Conservation (phyloP, 2,329 filamentous ascomycete genomes). For the Pestalotiopsis sp. region DNA sequence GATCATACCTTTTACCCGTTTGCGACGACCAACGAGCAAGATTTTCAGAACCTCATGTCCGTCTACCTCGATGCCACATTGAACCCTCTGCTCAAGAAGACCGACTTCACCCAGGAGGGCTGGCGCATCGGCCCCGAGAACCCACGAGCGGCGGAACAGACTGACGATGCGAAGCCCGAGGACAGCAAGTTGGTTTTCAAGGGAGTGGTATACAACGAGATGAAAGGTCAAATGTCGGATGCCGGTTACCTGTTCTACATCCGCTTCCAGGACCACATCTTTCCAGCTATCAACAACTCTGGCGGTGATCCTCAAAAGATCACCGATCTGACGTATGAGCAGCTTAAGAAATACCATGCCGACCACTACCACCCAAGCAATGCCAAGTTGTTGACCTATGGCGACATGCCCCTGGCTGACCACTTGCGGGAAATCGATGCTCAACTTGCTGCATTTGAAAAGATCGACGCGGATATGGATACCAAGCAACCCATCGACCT, state of each 20-base stretch:
- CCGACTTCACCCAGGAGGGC: slow-evolving; percentile 94
- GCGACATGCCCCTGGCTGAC: slow-evolving; percentile 82
- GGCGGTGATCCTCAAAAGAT: slow-evolving; percentile 96
- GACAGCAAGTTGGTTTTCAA: slow-evolving; percentile 85
- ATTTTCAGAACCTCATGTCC: slow-evolving; percentile 94
- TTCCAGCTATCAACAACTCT: slow-evolving; percentile 93
- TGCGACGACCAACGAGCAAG: slow-evolving; percentile 92
- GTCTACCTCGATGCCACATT: slow-evolving; percentile 96
- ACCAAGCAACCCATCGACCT: slow-evolving; percentile 79
- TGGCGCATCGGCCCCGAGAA: slow-evolving; percentile 97
- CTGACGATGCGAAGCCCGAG: slow-evolving; percentile 47
- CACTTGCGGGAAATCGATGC: slow-evolving; percentile 81
- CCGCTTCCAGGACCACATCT: slow-evolving; percentile 90
- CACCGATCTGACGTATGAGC: slow-evolving; percentile 89
- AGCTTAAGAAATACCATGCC: slow-evolving; percentile 85
- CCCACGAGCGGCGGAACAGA: slow-evolving; percentile 58
- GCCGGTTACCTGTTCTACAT: slow-evolving; percentile 96
- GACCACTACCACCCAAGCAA: slow-evolving; percentile 98
- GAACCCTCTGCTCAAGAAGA: slow-evolving; percentile 83
- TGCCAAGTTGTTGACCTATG: slow-evolving; percentile 93
- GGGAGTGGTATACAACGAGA: slow-evolving; percentile 98
- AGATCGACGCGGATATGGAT: slow-evolving; percentile 69
- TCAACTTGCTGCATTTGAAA: slow-evolving; percentile 74
- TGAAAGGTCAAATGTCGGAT: slow-evolving; percentile 99
- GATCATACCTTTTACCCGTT: slow-evolving; percentile 99